These are phyloP conservation scores for Ophiostoma tasmaniense DNA, from an alignment of 2,329 filamentous ascomycete species.

Conservation along the genomic window DNA sequence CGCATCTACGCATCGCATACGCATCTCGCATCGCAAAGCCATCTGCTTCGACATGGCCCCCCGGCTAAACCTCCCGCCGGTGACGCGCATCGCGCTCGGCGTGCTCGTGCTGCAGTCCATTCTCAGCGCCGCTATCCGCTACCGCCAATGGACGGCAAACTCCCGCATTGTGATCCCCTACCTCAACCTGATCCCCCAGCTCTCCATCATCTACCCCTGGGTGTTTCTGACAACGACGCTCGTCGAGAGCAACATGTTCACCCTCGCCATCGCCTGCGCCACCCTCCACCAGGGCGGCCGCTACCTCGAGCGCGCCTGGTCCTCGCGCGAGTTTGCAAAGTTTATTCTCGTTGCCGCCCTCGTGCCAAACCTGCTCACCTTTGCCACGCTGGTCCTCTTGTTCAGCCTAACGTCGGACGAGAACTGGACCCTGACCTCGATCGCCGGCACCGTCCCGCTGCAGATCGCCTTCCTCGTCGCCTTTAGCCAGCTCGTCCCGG, in stretches of 20 bases:
- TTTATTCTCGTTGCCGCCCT: slow-evolving; percentile 71
- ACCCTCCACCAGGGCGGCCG: slow-evolving; percentile 87
- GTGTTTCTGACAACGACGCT: slow-evolving; percentile 78
- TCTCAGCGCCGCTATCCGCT: slow-evolving; percentile 71
- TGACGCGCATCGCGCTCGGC: slow-evolving; percentile 75
- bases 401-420: slow-evolving; percentile 58
- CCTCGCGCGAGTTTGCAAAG: slow-evolving; percentile 81
- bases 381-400: slow-evolving; percentile 61
- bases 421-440: slow-evolving; percentile 65
- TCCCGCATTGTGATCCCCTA: slow-evolving; percentile 70
- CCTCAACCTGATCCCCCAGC: slow-evolving; percentile 74
- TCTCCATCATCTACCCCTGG: slow-evolving; percentile 86
- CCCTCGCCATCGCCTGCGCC: slow-evolving; percentile 63
- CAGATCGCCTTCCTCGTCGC: slow-evolving; percentile 92
- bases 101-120: slow-evolving; percentile 68
- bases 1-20: too few relatives aligned
- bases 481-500: slow-evolving; percentile 94
- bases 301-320: slow-evolving; percentile 95
- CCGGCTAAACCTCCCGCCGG: slow-evolving; percentile 84
- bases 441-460: slow-evolving; percentile 80
- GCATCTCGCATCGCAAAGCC: background rate
- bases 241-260: slow-evolving; percentile 89
- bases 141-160: slow-evolving; percentile 57
- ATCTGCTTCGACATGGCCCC: slow-evolving; percentile 50
- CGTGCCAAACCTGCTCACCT: slow-evolving; percentile 70